phyloP scores from a whole-genome alignment of 1,284 basidiomycete species.

The Naganishia sp. region DNA sequence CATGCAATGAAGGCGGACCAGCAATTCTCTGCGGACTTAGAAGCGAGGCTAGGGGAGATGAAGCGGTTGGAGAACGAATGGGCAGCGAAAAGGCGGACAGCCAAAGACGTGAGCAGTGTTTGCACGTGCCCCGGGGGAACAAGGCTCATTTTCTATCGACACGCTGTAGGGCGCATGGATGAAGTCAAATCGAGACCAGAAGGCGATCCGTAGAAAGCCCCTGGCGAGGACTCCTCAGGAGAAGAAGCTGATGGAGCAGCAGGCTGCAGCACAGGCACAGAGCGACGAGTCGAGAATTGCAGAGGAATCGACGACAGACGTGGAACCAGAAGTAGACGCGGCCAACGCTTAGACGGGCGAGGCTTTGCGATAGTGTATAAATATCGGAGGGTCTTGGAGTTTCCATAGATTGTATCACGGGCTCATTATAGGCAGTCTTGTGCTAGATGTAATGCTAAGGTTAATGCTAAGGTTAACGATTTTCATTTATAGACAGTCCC shows the following conservation, averaged over 20 bases:
- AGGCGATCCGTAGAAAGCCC: conserved; percentile 31
- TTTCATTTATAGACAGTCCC: too few species aligned
- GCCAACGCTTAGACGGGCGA: not conserved
- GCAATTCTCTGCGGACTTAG: conserved; percentile 31
- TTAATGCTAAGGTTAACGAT: too few species aligned
- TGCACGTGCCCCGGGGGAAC: too few species aligned
- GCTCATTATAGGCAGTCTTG: too few species aligned
- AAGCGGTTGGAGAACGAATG: conserved; percentile 46
- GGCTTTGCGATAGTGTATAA: not conserved
- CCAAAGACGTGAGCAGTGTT: conserved; percentile 47
- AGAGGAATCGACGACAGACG: not conserved
- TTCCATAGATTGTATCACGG: too few species aligned
- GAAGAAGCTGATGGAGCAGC: conserved; percentile 23
- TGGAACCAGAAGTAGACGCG: not conserved
- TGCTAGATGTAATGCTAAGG: too few species aligned
- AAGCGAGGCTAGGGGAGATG: conserved; percentile 43
- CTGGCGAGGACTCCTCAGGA: conserved; percentile 29
- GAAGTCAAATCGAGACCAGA: conserved; percentile 32
- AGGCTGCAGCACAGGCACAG: not conserved
- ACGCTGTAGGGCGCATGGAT: conserved; percentile 33
- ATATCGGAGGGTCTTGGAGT: too few species aligned
- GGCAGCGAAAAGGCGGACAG: conserved; percentile 48
- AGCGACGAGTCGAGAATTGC: not conserved
- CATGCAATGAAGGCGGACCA: conserved; percentile 45
- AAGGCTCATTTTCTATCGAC: not conserved